Base-by-base conservation (phyloP, 345 rosid species). In the Raphanus raphanistrum region DNA sequence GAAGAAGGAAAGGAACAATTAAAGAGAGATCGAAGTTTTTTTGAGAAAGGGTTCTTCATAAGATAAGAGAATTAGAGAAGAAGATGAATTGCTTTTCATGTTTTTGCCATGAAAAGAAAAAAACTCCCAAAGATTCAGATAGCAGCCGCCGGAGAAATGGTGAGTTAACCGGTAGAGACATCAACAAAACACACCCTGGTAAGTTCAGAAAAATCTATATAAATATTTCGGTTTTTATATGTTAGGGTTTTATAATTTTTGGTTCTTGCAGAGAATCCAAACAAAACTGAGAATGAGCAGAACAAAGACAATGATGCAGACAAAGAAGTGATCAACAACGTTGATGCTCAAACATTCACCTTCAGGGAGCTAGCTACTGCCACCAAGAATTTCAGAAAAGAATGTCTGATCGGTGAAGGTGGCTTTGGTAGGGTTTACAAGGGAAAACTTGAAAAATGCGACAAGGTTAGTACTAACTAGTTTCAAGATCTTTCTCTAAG, bases 81-180 rank as follows among this genome's bases (percentile, higher is more conserved):
- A 76, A 74, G 55, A 94, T 94, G 98, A 84, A 87, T 81, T 92
- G 98, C 77, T 90, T 89, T 84, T 75, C 89, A 12, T 95, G 98
- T 78, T 95, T 90, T 69, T 82, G 87, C 31, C 85, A 86, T 1
- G 95, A 84, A 55, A 87, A 83, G 80, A 90, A 82, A 74, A 57
- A 79, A 36, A 0, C 72, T 3, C 17, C 74, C 1, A 83, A 35
- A 68, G 81, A 75, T 58, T 17, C 78, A 15, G 81, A 75, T 29
- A 26, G 62, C 54, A 87, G 71, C 73, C 0, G 54, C 36, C 77
- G 82, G 70, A 82, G 74, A 75, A 76, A 75, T 70, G 81, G 77
- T 9, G 77, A 72, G 33, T 16, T 68, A 28, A 69, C 72, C 32
- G 35, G 78, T 55, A 79, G 31, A 79, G 82, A 73, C 66, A 79